These are phyloP conservation scores for Linum usitatissimum DNA, from an alignment of 345 rosid species.

Conservation along the genomic window DNA sequence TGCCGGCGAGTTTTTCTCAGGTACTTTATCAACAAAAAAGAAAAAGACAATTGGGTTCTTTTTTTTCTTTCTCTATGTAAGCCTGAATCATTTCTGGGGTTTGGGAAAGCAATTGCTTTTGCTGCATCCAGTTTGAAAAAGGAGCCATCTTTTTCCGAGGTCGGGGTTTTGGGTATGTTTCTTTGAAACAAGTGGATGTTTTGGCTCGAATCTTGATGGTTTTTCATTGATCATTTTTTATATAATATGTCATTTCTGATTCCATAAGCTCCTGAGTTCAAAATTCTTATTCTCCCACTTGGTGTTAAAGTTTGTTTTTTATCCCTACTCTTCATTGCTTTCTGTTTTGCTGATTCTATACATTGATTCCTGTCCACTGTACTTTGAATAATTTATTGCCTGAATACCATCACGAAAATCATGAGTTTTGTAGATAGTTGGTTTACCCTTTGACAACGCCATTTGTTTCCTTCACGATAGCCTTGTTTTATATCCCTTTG, in stretches of 20 bases:
- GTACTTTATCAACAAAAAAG: constrained; percentile 18
- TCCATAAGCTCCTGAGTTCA: neutral
- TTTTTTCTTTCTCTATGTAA: neutral
- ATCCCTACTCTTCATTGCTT: neutral
- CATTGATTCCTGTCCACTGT: too few relatives aligned
- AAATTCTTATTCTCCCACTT: neutral
- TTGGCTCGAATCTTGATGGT: too few relatives aligned
- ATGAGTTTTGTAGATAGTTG: neutral
- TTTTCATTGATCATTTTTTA: too few relatives aligned
- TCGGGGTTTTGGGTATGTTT: neutral
- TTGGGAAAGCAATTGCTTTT: neutral
- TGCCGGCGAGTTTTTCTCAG: constrained; percentile 64
- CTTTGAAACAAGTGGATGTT: too few relatives aligned
- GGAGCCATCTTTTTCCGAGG: neutral
- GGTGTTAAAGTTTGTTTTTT: neutral
- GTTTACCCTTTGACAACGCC: neutral
- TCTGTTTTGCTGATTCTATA: neutral
- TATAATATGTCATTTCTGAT: too few relatives aligned
- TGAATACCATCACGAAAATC: neutral
- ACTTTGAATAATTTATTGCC: too few relatives aligned
- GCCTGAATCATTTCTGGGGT: neutral
- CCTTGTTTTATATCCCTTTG: neutral
- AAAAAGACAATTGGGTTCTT: neutral
- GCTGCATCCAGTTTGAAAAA: too few relatives aligned
- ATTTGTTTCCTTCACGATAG: neutral